Base-by-base conservation (phyloP, 306 rosid species). In the Cucumis melo region DNA sequence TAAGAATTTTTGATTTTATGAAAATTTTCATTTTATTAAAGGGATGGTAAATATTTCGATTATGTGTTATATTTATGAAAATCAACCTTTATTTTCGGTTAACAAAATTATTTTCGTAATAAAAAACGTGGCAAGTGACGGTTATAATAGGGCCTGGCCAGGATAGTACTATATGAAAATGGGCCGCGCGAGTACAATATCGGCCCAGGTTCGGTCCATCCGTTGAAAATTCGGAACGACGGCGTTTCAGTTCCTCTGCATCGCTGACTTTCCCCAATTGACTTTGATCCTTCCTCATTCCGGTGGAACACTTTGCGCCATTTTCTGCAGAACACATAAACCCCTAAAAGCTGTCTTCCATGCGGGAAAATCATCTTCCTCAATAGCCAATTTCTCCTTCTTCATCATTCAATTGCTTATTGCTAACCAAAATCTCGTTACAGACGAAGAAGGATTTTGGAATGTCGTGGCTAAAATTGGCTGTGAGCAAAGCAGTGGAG, bases 391-490 rank as follows among this genome's bases (percentile, higher is more conserved):
- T 61, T 32, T 24, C 39, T 50, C 34, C 5, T 17, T 77, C 59
- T 38, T 77, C 55, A 46, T 78, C 44, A 13, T 64, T 67, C 42
- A 13, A 4, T 58, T 24, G 55, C n/a, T 20, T 39, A 23, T 59
- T 60, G 2, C 13, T 27, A 44, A 20, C 5, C 62, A 73, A 73
- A 65, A 51, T 54, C 64, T 53, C 39, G 50, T 7, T 19, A 34
- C 7, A 61, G 73, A 34, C 4, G 7, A 12, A 61, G 59, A 20
- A 51, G 70, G 59, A 77, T 32, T 62, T 7, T 9, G 27, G 85
- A 86, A 87, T 89, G 86, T 89, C 96, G 73, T 94, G 99, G 98
- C 83, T 95, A 75, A 92, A 92, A 88, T 90, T 96, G 78, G 99
- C 99, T 19, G 87, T 95, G 81, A 95, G 63, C 89, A 95, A 92